Evolutionary conservation across 2,329 filamentous ascomycete species (phyloP).

Genomic region (Pyricularia sp.): DNA sequence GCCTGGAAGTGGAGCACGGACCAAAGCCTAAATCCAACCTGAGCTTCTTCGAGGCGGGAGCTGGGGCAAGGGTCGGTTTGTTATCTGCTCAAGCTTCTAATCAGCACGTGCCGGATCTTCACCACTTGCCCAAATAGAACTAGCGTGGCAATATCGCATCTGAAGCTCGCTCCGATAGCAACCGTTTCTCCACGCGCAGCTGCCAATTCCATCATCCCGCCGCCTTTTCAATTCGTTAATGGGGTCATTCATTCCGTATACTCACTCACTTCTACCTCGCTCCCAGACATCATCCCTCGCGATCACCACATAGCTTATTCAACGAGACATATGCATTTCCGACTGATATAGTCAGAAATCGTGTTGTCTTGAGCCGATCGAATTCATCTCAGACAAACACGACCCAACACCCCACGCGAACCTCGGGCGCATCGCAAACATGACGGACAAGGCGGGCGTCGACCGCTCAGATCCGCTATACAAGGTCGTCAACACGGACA

Average conservation of each 20-base stretch:
- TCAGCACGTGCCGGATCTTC: neutral
- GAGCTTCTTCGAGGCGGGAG: neutral
- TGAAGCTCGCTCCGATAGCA: neutral
- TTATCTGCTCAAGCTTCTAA: neutral
- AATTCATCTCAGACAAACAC: neutral
- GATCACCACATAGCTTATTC: neutral
- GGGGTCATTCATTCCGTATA: neutral
- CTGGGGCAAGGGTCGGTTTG: neutral
- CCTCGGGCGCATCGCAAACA: neutral
- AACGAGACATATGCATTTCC: neutral
- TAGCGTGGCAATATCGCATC: neutral
- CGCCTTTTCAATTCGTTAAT: neutral
- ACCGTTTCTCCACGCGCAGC: neutral
- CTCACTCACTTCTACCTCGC: neutral
- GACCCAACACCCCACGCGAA: neutral
- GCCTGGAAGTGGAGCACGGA: conserved; percentile 6
- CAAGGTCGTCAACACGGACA: conserved; percentile 31
- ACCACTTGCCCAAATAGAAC: neutral
- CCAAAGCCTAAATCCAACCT: neutral
- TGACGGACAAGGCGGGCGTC: conserved; percentile 2
- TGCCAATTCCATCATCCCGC: conserved; percentile 1
- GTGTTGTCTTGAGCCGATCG: neutral
- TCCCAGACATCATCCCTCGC: neutral
- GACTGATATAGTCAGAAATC: neutral
- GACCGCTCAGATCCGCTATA: conserved; percentile 25